Percentiles rank a stretch among this genome's conserved stretches.
These are phyloP conservation scores for Coemansia sp. DNA, from an alignment of 192 early-diverging fungal genomes.

Conservation along the genomic window DNA sequence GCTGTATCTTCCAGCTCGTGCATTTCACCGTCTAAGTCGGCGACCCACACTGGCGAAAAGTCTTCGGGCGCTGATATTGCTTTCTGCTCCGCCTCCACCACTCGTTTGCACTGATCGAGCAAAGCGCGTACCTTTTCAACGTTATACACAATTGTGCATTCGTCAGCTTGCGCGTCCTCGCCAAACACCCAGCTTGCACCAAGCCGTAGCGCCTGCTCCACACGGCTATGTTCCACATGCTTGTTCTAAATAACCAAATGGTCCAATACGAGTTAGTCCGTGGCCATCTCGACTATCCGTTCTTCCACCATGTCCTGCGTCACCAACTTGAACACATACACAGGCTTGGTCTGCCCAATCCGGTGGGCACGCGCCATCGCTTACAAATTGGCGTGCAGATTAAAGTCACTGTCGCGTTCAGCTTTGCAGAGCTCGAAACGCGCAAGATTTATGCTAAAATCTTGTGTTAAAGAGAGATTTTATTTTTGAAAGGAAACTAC, in stretches of 20 bases:
- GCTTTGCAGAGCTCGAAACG: too few species aligned
- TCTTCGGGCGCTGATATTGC: not conserved
- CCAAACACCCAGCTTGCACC: conserved; percentile 78
- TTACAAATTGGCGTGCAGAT: conserved; percentile 93
- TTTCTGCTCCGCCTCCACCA: conserved; percentile 11
- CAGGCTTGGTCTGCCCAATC: conserved; percentile 92
- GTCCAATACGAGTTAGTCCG: conserved; percentile 94
- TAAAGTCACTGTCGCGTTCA: conserved; percentile 59
- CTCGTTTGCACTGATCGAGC: conserved; percentile 31
- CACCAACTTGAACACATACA: conserved; percentile 93
- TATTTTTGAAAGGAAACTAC: too few species aligned
- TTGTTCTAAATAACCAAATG: conserved; percentile 94
- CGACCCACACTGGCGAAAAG: conserved; percentile 33
- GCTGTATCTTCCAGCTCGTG: not conserved
- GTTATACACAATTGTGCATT: conserved; percentile 29
- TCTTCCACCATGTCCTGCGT: conserved; percentile 96
- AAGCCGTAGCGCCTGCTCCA: conserved; percentile 75
- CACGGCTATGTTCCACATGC: conserved; percentile 38
- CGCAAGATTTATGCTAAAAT: too few species aligned
- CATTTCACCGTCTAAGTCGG: conserved; percentile 4
- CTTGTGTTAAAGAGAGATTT: too few species aligned
- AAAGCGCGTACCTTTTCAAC: not conserved
- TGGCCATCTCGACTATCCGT: conserved; percentile 90
- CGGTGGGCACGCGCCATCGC: conserved; percentile 96
- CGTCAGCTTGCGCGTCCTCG: conserved; percentile 53